These are phyloP conservation scores for Candida stauntonica DNA, from an alignment of 805 yeast species.

Conservation along the genomic window DNA sequence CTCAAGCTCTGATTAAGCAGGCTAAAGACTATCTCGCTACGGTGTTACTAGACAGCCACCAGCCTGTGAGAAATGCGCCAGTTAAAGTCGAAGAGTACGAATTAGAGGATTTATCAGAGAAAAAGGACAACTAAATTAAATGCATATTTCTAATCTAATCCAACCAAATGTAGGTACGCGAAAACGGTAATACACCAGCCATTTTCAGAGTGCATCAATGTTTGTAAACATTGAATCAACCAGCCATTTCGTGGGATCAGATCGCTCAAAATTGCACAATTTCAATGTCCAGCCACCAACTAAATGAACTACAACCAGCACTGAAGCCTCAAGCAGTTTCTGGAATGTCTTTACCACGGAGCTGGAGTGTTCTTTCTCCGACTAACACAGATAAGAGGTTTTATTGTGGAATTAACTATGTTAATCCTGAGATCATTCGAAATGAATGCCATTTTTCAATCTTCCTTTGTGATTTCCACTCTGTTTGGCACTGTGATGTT, in stretches of 20 bases:
- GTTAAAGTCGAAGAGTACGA: slow-evolving; percentile 27
- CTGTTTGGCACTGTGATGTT: slow-evolving; percentile 24
- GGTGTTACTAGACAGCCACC: slow-evolving; percentile 55
- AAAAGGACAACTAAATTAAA: slow-evolving; percentile 11
- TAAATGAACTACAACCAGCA: slow-evolving; percentile 4
- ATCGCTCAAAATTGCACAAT: background rate
- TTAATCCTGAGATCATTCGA: background rate
- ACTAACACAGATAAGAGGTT: slow-evolving; percentile 11
- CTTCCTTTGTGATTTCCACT: slow-evolving; percentile 15
- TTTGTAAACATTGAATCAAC: too few species aligned
- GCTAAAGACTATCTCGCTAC: slow-evolving; percentile 54
- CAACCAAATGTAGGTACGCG: too few species aligned
- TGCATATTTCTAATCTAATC: too few species aligned
- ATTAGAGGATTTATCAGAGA: slow-evolving; percentile 28
- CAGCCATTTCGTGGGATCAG: slow-evolving; percentile 4
- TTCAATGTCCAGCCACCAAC: background rate
- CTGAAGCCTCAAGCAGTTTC: too few species aligned
- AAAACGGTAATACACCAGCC: too few species aligned
- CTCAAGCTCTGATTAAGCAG: slow-evolving; percentile 51
- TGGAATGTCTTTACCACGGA: slow-evolving; percentile 14
- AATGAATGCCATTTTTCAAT: background rate
- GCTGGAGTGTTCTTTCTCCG: slow-evolving; percentile 20
- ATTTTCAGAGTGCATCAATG: too few species aligned
- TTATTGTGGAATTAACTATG: slow-evolving; percentile 20
- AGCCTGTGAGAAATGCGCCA: slow-evolving; percentile 10